phyloP scores from a whole-genome alignment of 2,329 filamentous ascomycete species.

The Nothophoma quercina region DNA sequence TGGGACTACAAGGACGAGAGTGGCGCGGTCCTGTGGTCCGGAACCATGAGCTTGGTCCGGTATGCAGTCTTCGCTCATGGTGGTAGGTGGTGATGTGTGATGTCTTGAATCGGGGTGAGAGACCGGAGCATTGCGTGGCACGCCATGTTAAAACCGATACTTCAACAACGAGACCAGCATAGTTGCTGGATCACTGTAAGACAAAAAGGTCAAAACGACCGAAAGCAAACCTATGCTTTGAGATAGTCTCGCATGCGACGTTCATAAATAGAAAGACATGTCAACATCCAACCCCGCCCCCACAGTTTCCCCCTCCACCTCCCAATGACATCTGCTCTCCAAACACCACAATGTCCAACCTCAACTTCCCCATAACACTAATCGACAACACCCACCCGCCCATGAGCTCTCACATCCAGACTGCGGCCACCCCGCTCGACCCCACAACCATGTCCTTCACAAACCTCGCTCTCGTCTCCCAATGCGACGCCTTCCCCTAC shows the following conservation, averaged over 20 bases:
- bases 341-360: background rate
- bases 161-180: background rate
- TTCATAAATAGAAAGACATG: background rate
- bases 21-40: background rate
- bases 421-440: background rate
- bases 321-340: slow-evolving; percentile 23
- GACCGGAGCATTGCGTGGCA: background rate
- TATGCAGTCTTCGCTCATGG: background rate
- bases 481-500: slow-evolving; percentile 82
- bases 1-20: slow-evolving; percentile 34
- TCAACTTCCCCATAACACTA: slow-evolving; percentile 1
- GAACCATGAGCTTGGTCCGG: background rate
- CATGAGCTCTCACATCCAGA: slow-evolving; percentile 9
- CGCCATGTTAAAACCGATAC: background rate
- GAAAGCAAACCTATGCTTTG: background rate
- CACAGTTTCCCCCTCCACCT: slow-evolving; percentile 21
- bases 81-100: background rate
- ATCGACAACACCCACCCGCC: background rate
- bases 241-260: background rate
- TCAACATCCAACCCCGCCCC: slow-evolving; percentile 31
- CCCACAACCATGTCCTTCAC: slow-evolving; percentile 47
- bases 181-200: background rate
- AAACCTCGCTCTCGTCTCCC: slow-evolving; percentile 63
- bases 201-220: background rate
- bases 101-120: background rate